phyloP scores from a whole-genome alignment of 176 grass and related monocot genomes.

The Oryza officinalis region DNA sequence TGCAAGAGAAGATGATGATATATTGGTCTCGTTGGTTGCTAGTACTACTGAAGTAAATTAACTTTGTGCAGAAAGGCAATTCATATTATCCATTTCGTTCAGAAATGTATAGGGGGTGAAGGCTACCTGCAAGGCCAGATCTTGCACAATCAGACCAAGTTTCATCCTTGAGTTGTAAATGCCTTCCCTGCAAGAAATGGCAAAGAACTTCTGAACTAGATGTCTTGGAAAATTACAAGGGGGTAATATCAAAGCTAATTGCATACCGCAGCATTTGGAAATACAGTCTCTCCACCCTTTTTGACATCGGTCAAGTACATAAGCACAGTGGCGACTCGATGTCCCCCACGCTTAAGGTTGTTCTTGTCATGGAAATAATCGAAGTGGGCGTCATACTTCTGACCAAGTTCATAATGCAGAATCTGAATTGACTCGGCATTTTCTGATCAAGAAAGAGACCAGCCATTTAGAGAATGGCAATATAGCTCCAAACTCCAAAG shows the following conservation, averaged over 20 bases:
- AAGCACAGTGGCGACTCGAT: constrained; percentile 78
- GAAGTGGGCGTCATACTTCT: constrained; percentile 84
- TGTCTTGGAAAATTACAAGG: background rate
- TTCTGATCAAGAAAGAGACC: constrained; percentile 34
- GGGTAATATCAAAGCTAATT: background rate
- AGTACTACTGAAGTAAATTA: background rate
- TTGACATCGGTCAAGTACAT: constrained; percentile 83
- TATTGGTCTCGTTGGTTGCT: background rate
- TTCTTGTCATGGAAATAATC: constrained; percentile 75
- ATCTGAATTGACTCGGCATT: constrained; percentile 74
- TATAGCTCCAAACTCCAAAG: background rate
- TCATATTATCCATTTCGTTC: background rate
- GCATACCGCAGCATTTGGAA: constrained; percentile 65
- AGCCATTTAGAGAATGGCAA: constrained; percentile 7
- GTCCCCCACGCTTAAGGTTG: constrained; percentile 61
- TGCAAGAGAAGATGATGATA: constrained; percentile 29
- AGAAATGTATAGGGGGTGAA: background rate
- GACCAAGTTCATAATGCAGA: constrained; percentile 57
- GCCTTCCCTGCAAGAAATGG: constrained; percentile 51
- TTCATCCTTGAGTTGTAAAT: constrained; percentile 61
- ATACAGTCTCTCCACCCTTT: constrained; percentile 79
- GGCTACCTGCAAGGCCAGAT: constrained; percentile 67
- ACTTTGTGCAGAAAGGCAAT: background rate
- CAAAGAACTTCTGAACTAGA: background rate
- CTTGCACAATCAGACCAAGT: constrained; percentile 72